Evolutionary conservation across 345 rosid species (phyloP).

Genomic region (Aquilaria malaccensis): DNA sequence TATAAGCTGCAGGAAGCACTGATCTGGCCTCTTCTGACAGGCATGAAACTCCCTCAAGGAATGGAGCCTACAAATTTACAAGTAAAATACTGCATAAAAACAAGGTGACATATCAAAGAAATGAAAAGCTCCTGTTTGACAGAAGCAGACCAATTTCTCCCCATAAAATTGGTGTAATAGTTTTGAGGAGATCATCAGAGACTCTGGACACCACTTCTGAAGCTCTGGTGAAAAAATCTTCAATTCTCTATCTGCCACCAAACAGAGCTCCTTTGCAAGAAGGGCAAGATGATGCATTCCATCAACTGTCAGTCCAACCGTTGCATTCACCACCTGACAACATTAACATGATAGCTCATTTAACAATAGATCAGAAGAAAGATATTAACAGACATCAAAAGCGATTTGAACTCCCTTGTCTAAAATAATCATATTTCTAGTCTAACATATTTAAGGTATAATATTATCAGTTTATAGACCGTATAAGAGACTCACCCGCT

Average conservation of each 20-base stretch:
- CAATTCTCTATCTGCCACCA: constrained; percentile 70
- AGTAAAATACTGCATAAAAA: constrained; percentile 4
- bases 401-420: background rate
- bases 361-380: background rate
- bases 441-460: no score
- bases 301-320: constrained; percentile 48
- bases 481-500: constrained; percentile 46
- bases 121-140: constrained; percentile 8
- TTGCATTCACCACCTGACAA: constrained; percentile 48
- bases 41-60: constrained; percentile 57
- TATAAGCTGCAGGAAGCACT: constrained; percentile 76
- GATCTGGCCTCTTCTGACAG: constrained; percentile 70
- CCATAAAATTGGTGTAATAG: constrained; percentile 71
- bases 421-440: constrained; percentile 3
- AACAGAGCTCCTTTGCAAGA: constrained; percentile 73
- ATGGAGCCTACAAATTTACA: constrained; percentile 53
- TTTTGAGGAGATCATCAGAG: constrained; percentile 51
- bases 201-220: constrained; percentile 56
- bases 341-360: constrained; percentile 11
- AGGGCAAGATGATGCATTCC: constrained; percentile 65
- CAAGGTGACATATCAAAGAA: constrained; percentile 4
- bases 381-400: background rate
- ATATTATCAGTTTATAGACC: background rate
- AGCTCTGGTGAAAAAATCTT: constrained; percentile 58
- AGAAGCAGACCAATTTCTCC: constrained; percentile 77